phyloP scores from a whole-genome alignment of 2,329 filamentous ascomycete species.

The Monascus ruber region DNA sequence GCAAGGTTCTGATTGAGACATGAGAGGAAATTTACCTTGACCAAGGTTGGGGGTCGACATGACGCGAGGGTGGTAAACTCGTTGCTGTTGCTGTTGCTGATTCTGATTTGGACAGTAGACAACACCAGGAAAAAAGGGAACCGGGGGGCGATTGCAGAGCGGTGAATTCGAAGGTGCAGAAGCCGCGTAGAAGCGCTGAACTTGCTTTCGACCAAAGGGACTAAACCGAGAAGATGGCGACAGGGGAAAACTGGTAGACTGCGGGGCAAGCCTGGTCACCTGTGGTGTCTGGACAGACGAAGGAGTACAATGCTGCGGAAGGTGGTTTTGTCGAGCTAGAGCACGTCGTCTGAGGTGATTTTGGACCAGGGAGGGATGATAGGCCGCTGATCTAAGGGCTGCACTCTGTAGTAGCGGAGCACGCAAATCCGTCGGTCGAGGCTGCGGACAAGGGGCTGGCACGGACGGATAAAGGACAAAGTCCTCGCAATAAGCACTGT shows the following conservation, averaged over 20 bases:
- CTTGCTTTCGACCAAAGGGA: conserved; percentile 21
- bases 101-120: conserved; percentile 17
- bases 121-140: conserved; percentile 27
- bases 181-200: conserved; percentile 23
- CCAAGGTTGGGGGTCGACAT: conserved; percentile 29
- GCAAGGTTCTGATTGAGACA: conserved; percentile 3
- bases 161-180: conserved; percentile 29
- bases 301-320: conserved; percentile 22
- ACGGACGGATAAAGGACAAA: conserved; percentile 33
- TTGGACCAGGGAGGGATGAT: conserved; percentile 23
- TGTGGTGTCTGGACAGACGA: conserved; percentile 27
- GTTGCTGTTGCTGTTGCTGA: conserved; percentile 13
- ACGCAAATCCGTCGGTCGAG: conserved; percentile 23
- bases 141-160: conserved; percentile 24
- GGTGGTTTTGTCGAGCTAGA: conserved; percentile 19
- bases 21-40: conserved; percentile 28
- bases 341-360: conserved; percentile 24
- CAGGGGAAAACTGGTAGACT: conserved; percentile 28
- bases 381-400: conserved; percentile 25
- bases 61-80: conserved; percentile 19
- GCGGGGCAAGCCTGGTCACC: conserved; percentile 27
- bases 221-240: conserved; percentile 27
- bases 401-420: conserved; percentile 23
- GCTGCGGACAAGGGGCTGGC: conserved; percentile 18
- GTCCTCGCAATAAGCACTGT: conserved; percentile 26